Percentiles rank a stretch among this genome's conserved stretches.
These are phyloP conservation scores for Adansonia digitata DNA, from an alignment of 345 rosid genomes.

Conservation along the genomic window DNA sequence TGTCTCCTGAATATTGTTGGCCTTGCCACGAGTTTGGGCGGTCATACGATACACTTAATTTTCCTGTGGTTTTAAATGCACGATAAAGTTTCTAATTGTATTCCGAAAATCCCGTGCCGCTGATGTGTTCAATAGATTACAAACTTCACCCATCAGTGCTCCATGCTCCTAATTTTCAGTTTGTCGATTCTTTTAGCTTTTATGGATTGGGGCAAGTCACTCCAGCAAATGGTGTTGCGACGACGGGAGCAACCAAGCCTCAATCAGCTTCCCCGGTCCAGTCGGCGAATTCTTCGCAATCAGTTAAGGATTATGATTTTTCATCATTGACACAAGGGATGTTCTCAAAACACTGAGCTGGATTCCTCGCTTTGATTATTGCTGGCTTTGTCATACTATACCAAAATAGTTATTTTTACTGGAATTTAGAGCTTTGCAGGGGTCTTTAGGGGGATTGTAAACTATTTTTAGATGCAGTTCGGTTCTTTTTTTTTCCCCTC, in stretches of 20 bases:
- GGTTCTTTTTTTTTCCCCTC: slow-evolving; percentile 8
- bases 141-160: background rate
- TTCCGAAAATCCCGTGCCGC: background rate
- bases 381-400: slow-evolving; percentile 14
- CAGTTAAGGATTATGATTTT: slow-evolving; percentile 85
- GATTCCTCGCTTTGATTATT: slow-evolving; percentile 15
- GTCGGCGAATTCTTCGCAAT: slow-evolving; percentile 42
- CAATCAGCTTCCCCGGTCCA: slow-evolving; percentile 45
- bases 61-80: background rate
- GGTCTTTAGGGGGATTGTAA: slow-evolving; percentile 24
- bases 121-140: background rate
- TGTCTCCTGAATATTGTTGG: background rate
- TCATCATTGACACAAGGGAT: slow-evolving; percentile 85
- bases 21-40: background rate
- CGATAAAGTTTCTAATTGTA: background rate
- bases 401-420: slow-evolving; percentile 26
- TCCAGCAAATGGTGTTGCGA: slow-evolving; percentile 42
- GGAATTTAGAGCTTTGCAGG: slow-evolving; percentile 19
- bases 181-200: slow-evolving; percentile 38
- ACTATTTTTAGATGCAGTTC: slow-evolving; percentile 39
- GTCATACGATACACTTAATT: background rate
- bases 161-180: background rate
- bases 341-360: slow-evolving; percentile 67
- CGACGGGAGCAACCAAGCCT: slow-evolving; percentile 37
- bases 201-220: slow-evolving; percentile 47